Base-by-base conservation (phyloP, 306 rosid species). In the Cucumis cinereus region DNA sequence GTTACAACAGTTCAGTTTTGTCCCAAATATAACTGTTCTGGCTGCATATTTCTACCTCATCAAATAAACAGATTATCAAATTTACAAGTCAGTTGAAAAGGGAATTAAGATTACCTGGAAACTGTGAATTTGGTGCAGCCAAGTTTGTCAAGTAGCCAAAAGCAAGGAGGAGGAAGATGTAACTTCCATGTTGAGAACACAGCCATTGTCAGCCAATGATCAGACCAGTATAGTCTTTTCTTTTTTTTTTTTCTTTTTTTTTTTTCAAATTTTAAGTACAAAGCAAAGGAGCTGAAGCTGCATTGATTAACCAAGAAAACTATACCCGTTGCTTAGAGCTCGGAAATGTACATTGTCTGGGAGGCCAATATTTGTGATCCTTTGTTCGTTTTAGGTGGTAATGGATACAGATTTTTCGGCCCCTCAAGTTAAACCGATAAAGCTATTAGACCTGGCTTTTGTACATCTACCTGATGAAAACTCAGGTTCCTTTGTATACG, bases 401-500 rank as follows among this genome's bases (percentile, higher is more conserved):
- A 82, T 79, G 78, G 77, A 80, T 69, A 43, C 69, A 59, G 59
- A 85, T 45, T 74, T 30, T 73, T 74, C 75, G 40, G 81, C 81
- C 81, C 84, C 77, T 52, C 53, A 79, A 82, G 81, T 77, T 74
- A 56, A 64, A 41, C 70, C 77, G 78, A 54, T 71, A 79, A 77
- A 62, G 79, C 87, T 61, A 69, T 64, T 62, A 76, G 79, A 73
- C 73, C 76, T 50, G 81, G 71, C 78, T 82, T 78, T 79, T 28
- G 77, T 68, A 75, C 66, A 81, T 77, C 80, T 75, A 79, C 80
- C 83, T 57, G 84, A 77, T 77, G 83, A 83, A 77, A 74, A 83
- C 76, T 84, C 43, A 77, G 84, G 83, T 85, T 79, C 77, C 91
- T 89, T 88, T 87, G 78, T 85, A 86, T 84, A 83, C 77, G 82